Conservation (phyloP, 176 grass and related monocot species). For the Pharus latifolius region DNA sequence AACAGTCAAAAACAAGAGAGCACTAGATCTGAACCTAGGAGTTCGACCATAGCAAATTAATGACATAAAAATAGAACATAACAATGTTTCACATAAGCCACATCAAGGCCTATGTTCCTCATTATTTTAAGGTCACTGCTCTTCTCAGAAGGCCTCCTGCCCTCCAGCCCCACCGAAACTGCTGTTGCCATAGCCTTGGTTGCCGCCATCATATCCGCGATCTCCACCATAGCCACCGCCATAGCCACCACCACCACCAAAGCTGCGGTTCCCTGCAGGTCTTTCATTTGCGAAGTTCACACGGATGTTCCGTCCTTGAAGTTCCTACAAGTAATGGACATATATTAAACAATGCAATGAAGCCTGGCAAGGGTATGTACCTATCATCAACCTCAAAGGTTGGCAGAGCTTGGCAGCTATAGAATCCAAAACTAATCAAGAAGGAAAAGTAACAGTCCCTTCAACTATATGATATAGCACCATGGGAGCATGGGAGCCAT, state of each 20-base stretch:
- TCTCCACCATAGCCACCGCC: neutral
- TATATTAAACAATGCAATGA: neutral
- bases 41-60: neutral
- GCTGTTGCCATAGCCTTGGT: neutral
- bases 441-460: too few relatives aligned
- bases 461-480: too few relatives aligned
- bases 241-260: neutral
- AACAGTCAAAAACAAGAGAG: neutral
- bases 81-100: constrained; percentile 17
- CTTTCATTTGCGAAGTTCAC: constrained; percentile 68
- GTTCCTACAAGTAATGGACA: constrained; percentile 29
- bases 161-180: constrained; percentile 3
- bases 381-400: neutral
- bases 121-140: constrained; percentile 5
- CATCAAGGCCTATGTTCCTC: constrained; percentile 10
- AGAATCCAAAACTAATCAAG: too few relatives aligned
- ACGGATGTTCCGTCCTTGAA: constrained; percentile 45
- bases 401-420: too few relatives aligned
- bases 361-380: neutral
- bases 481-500: too few relatives aligned
- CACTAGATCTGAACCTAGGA: neutral
- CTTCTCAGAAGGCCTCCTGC: neutral
- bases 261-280: constrained; percentile 11
- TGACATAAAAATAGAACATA: neutral
- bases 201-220: neutral